A percentile compares a stretch with the other conserved stretches of the same genome.
Evolutionary conservation across 2,329 filamentous ascomycete species (phyloP).

Genomic region (Huntiella bhutanensis): DNA sequence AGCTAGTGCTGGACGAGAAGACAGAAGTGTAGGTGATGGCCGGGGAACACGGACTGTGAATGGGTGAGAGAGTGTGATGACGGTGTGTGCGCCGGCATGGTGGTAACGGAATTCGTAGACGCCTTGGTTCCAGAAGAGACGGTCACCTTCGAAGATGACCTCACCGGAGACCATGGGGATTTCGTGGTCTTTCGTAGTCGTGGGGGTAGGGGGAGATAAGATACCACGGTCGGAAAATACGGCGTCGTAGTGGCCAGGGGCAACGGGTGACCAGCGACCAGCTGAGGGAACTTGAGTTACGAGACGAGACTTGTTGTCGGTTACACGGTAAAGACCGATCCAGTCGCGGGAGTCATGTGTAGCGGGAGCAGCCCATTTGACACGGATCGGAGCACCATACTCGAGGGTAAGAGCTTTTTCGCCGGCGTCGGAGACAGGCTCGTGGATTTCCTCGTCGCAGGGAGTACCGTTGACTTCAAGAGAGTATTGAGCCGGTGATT

Average conservation of each 20-base stretch:
- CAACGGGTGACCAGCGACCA: conserved; percentile 76
- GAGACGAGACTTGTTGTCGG: conserved; percentile 76
- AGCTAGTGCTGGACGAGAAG: conserved; percentile 43
- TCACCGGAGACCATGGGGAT: conserved; percentile 48
- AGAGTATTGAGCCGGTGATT: conserved; percentile 63
- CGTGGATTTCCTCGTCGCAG: conserved; percentile 26
- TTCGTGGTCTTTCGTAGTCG: conserved; percentile 19
- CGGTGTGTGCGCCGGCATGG: conserved; percentile 77
- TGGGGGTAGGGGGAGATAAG: conserved; percentile 43
- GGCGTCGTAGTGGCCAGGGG: conserved; percentile 56
- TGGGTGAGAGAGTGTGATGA: conserved; percentile 82
- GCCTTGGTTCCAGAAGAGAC: conserved; percentile 91
- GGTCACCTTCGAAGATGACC: conserved; percentile 76
- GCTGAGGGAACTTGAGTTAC: conserved; percentile 68
- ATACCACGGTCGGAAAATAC: conserved; percentile 60
- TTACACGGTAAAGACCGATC: conserved; percentile 91
- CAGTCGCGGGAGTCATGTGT: conserved; percentile 85
- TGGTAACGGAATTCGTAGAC: conserved; percentile 96
- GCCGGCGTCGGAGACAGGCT: conserved; percentile 14
- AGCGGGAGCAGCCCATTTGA: conserved; percentile 75
- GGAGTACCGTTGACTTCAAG: conserved; percentile 52
- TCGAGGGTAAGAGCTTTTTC: conserved; percentile 60
- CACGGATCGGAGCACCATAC: conserved; percentile 76
- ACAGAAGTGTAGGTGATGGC: not conserved
- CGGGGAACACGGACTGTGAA: conserved; percentile 76